Evolutionary conservation across 768 basidiomycete genomes (phyloP).

Genomic region (Termitomyces sp.): DNA sequence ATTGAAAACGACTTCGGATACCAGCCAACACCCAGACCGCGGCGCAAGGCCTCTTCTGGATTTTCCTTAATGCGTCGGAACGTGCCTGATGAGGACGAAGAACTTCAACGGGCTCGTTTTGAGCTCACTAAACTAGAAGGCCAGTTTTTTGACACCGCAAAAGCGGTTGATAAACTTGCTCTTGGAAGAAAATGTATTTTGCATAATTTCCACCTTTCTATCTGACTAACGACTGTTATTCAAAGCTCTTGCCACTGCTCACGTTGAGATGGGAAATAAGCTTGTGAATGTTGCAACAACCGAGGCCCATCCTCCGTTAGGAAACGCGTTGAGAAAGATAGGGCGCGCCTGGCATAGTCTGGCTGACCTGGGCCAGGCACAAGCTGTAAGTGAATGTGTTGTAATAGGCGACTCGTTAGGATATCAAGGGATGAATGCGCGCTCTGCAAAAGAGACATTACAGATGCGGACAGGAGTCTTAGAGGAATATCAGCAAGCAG

Average conservation of each 20-base stretch:
- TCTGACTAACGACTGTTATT: slow-evolving; percentile 5
- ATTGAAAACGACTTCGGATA: slow-evolving; percentile 98
- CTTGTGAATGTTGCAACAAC: slow-evolving; percentile 85
- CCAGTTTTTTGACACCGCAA: slow-evolving; percentile 90
- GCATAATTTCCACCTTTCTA: neutral
- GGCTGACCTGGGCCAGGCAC: slow-evolving; percentile 85
- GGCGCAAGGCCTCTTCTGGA: slow-evolving; percentile 68
- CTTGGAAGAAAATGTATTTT: slow-evolving; percentile 70
- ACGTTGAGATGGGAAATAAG: slow-evolving; percentile 93
- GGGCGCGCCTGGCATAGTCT: slow-evolving; percentile 86
- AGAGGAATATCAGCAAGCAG: slow-evolving; percentile 92
- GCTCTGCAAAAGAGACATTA: slow-evolving; percentile 92
- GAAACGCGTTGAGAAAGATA: slow-evolving; percentile 78
- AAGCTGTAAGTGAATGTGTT: slow-evolving; percentile 92
- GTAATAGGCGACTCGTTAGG: slow-evolving; percentile 94
- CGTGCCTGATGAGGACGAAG: slow-evolving; percentile 94
- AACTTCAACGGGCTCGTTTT: slow-evolving; percentile 84
- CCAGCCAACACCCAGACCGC: slow-evolving; percentile 75
- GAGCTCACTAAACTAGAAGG: slow-evolving; percentile 90
- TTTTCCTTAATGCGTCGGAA: slow-evolving; percentile 76
- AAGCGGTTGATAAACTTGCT: slow-evolving; percentile 85
- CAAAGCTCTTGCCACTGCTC: slow-evolving; percentile 71
- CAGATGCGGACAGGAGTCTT: slow-evolving; percentile 86
- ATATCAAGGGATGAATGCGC: slow-evolving; percentile 96
- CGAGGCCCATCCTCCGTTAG: slow-evolving; percentile 83